Conservation (phyloP, 2,329 filamentous ascomycete genomes). For the Xylariaceae sp. region DNA sequence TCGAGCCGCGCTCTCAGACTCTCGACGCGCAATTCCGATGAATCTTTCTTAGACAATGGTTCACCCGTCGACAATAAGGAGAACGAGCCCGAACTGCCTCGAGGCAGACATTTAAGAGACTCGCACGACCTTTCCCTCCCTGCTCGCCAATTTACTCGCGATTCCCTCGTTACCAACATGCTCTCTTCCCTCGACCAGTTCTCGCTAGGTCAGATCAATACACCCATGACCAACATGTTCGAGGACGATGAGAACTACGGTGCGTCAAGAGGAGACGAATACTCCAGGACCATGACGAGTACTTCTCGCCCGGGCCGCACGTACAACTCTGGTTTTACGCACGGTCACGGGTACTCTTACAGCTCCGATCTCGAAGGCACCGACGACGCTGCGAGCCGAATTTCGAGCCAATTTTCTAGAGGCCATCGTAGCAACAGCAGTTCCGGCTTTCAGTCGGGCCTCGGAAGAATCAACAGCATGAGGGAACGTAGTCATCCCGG, state of each 20-base stretch:
- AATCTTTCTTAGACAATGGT: slow-evolving; percentile 37
- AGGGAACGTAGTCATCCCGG: slow-evolving; percentile 49
- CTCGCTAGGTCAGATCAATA: slow-evolving; percentile 54
- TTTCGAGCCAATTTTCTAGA: slow-evolving; percentile 56
- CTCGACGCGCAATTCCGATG: slow-evolving; percentile 32
- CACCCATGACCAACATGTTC: slow-evolving; percentile 37
- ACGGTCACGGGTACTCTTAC: slow-evolving; percentile 57
- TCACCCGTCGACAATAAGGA: slow-evolving; percentile 35
- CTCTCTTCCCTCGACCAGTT: slow-evolving; percentile 89
- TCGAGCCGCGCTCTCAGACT: slow-evolving; percentile 39
- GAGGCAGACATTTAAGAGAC: slow-evolving; percentile 51
- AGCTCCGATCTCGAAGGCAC: slow-evolving; percentile 63
- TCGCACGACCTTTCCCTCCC: slow-evolving; percentile 87
- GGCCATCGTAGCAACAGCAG: slow-evolving; percentile 79
- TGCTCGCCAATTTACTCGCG: slow-evolving; percentile 74
- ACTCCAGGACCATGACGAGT: slow-evolving; percentile 34
- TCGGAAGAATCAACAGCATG: slow-evolving; percentile 66
- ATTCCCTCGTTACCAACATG: slow-evolving; percentile 95
- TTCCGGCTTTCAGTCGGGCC: slow-evolving; percentile 66
- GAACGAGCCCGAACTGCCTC: slow-evolving; percentile 36
- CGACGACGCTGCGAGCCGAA: slow-evolving; percentile 54
- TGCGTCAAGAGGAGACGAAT: slow-evolving; percentile 31
- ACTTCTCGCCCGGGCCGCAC: slow-evolving; percentile 30
- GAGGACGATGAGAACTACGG: slow-evolving; percentile 42
- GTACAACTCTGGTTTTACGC: slow-evolving; percentile 26